Base-by-base conservation (phyloP, 2,329 filamentous ascomycete species). In the Coniella vitis region DNA sequence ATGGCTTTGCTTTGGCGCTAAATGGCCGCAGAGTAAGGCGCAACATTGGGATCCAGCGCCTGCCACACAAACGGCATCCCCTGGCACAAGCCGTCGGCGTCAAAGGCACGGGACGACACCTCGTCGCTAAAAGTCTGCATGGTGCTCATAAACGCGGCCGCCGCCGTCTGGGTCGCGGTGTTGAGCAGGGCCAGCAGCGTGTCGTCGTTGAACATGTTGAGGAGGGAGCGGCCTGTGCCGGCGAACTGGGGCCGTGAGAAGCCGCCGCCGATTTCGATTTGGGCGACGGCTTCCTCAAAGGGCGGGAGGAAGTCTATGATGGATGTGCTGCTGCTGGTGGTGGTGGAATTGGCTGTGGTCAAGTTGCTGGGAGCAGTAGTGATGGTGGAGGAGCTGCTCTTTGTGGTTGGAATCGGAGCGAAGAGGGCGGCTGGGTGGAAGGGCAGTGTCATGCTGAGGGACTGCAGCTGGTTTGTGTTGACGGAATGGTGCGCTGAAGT, bases 41-140 rank as follows among this genome's bases (percentile, higher is more conserved):
- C 54, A 3, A 55, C 49, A 7, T 49, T 52, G 1, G 57, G 57
- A 38, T 58, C 55, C 36, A 58, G 34, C 10, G 49, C 56, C 47
- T 53, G 53, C 57, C 63, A 75, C 1, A 74, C 39, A 52, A 73
- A 74, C 7, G 72, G 72, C 71, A 73, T 73, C 2, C 70, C 71
- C 51, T 68, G 63, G 54, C 63, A 65, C 38, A 75, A 60, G 0
- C 72, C 73, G 4, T 68, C 40, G 3, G 48, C 49, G 51, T 70
- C 70, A 57, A 76, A 75, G 0, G 19, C 52, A n/a, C 69, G 63
- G 5, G 49, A 58, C n/a, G 58, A 58, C 9, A 74, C 58, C 22
- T 59, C 54, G 3, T 57, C 46, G 56, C 71, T 73, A 37, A 72
- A 63, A 3, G 38, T 52, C 47, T 58, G 41, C 69, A 75, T 72